Conservation (phyloP, 2,329 filamentous ascomycete species). For the Penicillium sclerotigenum region DNA sequence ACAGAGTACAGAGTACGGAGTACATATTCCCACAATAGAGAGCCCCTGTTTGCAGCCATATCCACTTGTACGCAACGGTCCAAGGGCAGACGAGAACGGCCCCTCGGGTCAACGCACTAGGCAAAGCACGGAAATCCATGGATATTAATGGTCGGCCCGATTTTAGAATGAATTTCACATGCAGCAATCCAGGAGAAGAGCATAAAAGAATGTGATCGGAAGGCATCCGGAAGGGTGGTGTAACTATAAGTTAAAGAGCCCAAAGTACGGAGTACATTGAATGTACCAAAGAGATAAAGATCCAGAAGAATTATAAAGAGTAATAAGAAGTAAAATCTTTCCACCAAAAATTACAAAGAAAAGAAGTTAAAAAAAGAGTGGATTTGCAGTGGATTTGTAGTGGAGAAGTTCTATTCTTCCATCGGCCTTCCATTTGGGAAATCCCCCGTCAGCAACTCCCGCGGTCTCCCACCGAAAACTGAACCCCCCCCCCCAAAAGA, state of each 20-base stretch:
- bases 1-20: too few relatives aligned
- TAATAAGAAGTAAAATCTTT: not conserved
- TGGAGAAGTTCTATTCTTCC: constrained; percentile 3
- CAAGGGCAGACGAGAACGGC: constrained; percentile 2
- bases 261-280: not conserved
- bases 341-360: not conserved
- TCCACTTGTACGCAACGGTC: constrained; percentile 6
- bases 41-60: constrained; percentile 12
- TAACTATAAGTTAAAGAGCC: not conserved
- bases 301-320: not conserved
- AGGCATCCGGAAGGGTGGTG: constrained; percentile 3
- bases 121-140: not conserved
- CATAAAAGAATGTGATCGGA: constrained; percentile 7
- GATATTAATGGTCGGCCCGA: constrained; percentile 9
- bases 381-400: not conserved
- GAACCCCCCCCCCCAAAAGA: not conserved
- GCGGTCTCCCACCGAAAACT: constrained; percentile 17
- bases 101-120: constrained; percentile 10
- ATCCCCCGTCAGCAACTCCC: constrained; percentile 6
- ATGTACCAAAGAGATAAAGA: not conserved
- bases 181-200: constrained; percentile 5
- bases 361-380: not conserved
- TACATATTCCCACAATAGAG: not conserved
- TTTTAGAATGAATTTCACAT: constrained; percentile 7
- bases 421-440: constrained; percentile 4